These are phyloP conservation scores for Pyricularia pennisetigena DNA, from an alignment of 2,329 filamentous ascomycete genomes.

Conservation along the genomic window DNA sequence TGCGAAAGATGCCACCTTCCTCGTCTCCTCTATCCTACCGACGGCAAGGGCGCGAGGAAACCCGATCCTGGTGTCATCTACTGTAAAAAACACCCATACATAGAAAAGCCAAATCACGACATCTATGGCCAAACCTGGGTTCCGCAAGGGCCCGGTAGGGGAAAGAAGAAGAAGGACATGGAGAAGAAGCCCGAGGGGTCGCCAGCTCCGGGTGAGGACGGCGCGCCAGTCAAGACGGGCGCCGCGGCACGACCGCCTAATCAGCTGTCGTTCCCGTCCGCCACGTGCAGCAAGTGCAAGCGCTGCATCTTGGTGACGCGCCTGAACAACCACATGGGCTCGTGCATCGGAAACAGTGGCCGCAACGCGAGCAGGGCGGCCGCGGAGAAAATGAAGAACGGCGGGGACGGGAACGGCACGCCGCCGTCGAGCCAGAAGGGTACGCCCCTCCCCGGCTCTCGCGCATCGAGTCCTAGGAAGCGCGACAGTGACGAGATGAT, in stretches of 20 bases:
- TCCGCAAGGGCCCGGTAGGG: slow-evolving; percentile 57
- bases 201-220: slow-evolving; percentile 18
- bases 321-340: slow-evolving; percentile 59
- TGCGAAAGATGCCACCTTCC: slow-evolving; percentile 69
- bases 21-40: slow-evolving; percentile 61
- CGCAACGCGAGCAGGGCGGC: slow-evolving; percentile 53
- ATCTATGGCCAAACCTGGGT: slow-evolving; percentile 79
- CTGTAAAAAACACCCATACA: slow-evolving; percentile 72
- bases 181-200: slow-evolving; percentile 48
- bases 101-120: slow-evolving; percentile 65
- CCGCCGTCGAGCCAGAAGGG: slow-evolving; percentile 54
- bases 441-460: slow-evolving; percentile 45
- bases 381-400: slow-evolving; percentile 53
- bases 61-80: slow-evolving; percentile 61
- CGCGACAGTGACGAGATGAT: slow-evolving; percentile 44
- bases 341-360: slow-evolving; percentile 56
- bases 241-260: slow-evolving; percentile 49
- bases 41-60: slow-evolving; percentile 55
- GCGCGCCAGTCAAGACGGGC: slow-evolving; percentile 15
- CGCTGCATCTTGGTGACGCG: slow-evolving; percentile 55
- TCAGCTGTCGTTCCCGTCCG: slow-evolving; percentile 54
- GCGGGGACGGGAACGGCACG: slow-evolving; percentile 36
- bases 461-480: slow-evolving; percentile 45
- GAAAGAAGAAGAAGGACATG: slow-evolving; percentile 73
- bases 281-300: slow-evolving; percentile 59